phyloP scores from a whole-genome alignment of 768 basidiomycete species.

The Paxillus rubicundulus region DNA sequence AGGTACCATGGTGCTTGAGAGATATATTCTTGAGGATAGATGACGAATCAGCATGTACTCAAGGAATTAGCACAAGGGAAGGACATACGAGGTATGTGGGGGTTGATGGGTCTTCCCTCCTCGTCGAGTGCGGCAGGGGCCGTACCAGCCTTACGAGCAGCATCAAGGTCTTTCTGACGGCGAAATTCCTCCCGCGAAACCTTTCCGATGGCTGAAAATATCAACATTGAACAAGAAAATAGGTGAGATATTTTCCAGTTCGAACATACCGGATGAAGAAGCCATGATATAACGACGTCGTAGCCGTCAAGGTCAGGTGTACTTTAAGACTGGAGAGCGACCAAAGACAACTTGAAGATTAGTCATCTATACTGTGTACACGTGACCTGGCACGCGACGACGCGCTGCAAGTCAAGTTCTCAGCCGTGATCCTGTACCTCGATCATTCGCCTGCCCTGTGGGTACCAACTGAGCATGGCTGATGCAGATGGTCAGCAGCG shows the following conservation, averaged over 20 bases:
- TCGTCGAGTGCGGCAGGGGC: conserved; percentile 95
- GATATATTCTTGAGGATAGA: conserved; percentile 76
- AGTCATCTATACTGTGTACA: not conserved
- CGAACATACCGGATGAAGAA: conserved; percentile 23
- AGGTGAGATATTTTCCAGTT: not conserved
- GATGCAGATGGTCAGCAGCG: conserved; percentile 10
- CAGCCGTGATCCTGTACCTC: not conserved
- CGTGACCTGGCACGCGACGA: conserved; percentile 1
- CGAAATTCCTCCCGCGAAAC: conserved; percentile 93
- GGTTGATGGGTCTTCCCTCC: conserved; percentile 94
- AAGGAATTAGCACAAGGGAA: not conserved
- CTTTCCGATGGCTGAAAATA: conserved; percentile 58
- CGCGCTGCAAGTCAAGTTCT: not conserved
- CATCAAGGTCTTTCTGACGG: conserved; percentile 94
- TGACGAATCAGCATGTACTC: not conserved
- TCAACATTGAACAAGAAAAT: not conserved
- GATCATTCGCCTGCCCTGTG: too few relatives aligned
- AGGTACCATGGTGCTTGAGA: conserved; percentile 99
- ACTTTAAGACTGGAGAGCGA: too few relatives aligned
- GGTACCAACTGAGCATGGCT: not conserved
- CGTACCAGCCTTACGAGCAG: conserved; percentile 97
- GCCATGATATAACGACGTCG: conserved; percentile 13
- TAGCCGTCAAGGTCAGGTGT: too few relatives aligned
- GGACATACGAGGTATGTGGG: conserved; percentile 94
- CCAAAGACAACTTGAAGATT: too few relatives aligned